phyloP scores from a whole-genome alignment of 2,329 filamentous ascomycete species.

The Colletotrichum acutatum region DNA sequence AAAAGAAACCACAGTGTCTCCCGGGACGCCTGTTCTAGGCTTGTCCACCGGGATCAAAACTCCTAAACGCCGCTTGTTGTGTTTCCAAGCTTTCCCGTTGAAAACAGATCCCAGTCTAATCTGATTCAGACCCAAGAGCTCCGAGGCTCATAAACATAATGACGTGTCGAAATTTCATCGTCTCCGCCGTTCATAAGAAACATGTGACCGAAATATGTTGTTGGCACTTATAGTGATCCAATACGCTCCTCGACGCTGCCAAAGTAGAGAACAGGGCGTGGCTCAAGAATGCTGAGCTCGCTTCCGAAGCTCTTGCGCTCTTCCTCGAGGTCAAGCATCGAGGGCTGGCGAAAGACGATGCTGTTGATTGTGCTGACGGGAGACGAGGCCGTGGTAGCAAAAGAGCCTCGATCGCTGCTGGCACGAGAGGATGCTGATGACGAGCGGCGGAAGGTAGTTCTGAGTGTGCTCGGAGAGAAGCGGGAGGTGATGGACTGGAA shows the following conservation, averaged over 20 bases:
- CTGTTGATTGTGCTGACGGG: conserved; percentile 65
- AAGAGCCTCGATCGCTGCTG: conserved; percentile 54
- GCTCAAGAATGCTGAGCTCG: conserved; percentile 69
- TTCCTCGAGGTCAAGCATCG: conserved; percentile 66
- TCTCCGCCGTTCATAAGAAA: not conserved
- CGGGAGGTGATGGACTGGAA: conserved; percentile 62
- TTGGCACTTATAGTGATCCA: conserved; percentile 38
- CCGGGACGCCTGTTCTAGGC: not conserved
- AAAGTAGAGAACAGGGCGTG: conserved; percentile 72
- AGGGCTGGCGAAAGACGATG: conserved; percentile 68
- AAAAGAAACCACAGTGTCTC: not conserved
- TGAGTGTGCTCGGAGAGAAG: conserved; percentile 61
- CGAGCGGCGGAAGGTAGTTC: conserved; percentile 64
- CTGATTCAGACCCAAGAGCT: not conserved
- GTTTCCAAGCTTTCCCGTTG: conserved; percentile 1
- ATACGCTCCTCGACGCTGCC: conserved; percentile 72
- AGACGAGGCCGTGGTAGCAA: conserved; percentile 56
- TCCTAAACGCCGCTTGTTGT: conserved; percentile 17
- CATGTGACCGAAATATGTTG: not conserved
- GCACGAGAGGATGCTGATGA: conserved; percentile 57
- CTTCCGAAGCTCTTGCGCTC: conserved; percentile 64
- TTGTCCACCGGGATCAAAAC: not conserved
- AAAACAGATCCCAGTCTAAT: not conserved
- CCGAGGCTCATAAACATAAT: conserved; percentile 4
- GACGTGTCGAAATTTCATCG: not conserved